These are phyloP conservation scores for Thielaviopsis musarum DNA, from an alignment of 2,329 filamentous ascomycete species.

Conservation along the genomic window DNA sequence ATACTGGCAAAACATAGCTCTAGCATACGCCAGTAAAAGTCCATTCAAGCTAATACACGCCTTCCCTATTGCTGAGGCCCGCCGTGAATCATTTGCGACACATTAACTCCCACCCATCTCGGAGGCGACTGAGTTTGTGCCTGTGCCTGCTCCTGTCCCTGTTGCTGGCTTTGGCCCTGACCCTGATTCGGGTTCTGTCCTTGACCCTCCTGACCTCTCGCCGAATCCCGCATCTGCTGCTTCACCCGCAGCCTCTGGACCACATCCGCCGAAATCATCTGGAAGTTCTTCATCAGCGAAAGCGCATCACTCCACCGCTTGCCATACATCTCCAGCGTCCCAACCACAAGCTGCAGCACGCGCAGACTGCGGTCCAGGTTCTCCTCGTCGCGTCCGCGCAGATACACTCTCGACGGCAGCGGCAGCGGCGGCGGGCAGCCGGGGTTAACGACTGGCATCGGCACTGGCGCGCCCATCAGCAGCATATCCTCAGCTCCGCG, in stretches of 20 bases:
- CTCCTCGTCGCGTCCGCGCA: constrained; percentile 23
- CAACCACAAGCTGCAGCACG: constrained; percentile 35
- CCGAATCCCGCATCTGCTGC: constrained; percentile 18
- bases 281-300: constrained; percentile 36
- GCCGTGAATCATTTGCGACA: constrained; percentile 26
- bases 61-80: constrained; percentile 12
- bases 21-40: background rate
- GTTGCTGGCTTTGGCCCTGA: constrained; percentile 9
- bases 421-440: constrained; percentile 35
- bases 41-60: background rate
- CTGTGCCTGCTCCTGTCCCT: background rate
- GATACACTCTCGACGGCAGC: constrained; percentile 28
- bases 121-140: constrained; percentile 4
- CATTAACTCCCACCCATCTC: constrained; percentile 29
- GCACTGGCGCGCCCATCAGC: constrained; percentile 28
- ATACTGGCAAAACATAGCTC: background rate
- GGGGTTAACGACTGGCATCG: constrained; percentile 26
- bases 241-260: constrained; percentile 26
- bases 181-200: constrained; percentile 17
- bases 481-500: constrained; percentile 39
- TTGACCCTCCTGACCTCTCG: constrained; percentile 16
- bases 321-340: constrained; percentile 39
- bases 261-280: constrained; percentile 29
- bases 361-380: constrained; percentile 38
- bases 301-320: constrained; percentile 42